phyloP scores from a whole-genome alignment of 2,329 filamentous ascomycete genomes.

The Alternaria angustiovoidea region DNA sequence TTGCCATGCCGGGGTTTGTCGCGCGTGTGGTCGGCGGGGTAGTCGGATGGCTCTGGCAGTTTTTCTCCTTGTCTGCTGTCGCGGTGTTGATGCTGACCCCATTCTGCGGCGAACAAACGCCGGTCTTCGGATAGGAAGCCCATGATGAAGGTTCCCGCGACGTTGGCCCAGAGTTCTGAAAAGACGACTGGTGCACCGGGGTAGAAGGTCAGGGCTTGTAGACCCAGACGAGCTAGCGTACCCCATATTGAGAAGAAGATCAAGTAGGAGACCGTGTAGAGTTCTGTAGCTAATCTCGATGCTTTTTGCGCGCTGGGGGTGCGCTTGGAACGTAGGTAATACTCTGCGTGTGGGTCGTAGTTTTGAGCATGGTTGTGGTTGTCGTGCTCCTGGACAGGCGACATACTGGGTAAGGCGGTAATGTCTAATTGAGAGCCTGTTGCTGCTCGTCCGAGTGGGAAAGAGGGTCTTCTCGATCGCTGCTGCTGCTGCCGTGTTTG shows the following conservation, averaged over 20 bases:
- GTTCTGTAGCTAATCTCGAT: conserved; percentile 47
- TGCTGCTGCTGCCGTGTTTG: conserved; percentile 8
- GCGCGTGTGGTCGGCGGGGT: conserved; percentile 8
- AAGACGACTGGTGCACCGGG: conserved; percentile 78
- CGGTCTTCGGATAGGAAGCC: conserved; percentile 85
- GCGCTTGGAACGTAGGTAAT: conserved; percentile 19
- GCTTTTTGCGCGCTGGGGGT: conserved; percentile 23
- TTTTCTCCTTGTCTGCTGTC: neutral
- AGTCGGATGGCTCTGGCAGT: conserved; percentile 29
- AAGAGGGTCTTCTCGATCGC: conserved; percentile 21
- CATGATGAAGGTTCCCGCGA: conserved; percentile 81
- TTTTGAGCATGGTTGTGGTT: neutral
- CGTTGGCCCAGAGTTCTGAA: conserved; percentile 85
- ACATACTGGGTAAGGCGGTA: conserved; percentile 41
- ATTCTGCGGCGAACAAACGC: conserved; percentile 75
- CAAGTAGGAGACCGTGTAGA: conserved; percentile 79
- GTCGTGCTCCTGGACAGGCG: conserved; percentile 10
- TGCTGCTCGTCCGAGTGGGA: conserved; percentile 7
- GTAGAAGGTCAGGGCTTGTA: conserved; percentile 82
- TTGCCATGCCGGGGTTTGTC: conserved; percentile 51
- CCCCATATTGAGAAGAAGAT: conserved; percentile 86
- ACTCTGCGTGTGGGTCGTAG: conserved; percentile 10
- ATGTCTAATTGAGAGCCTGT: conserved; percentile 34
- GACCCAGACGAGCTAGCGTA: conserved; percentile 80
- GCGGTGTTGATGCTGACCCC: conserved; percentile 54